Evolutionary conservation across 1,284 basidiomycete species (phyloP), one percentile per base, ranked within the genome.

Genomic region (Porogramme epimiltina): DNA sequence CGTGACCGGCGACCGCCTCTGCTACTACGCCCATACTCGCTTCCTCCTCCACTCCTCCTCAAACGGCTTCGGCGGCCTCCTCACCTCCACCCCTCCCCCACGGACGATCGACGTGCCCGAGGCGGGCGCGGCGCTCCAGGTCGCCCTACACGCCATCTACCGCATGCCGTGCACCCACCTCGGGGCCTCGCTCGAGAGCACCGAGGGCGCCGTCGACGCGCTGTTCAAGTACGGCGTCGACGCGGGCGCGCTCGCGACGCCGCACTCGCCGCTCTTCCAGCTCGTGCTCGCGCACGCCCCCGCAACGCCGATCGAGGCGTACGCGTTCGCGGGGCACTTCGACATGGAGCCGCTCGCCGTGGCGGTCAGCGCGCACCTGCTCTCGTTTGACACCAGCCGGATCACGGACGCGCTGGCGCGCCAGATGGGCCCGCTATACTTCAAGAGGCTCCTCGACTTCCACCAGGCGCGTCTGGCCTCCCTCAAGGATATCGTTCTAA

Each of bases 1-100:
- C 39, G 67, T 86, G 49, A 81, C 87, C 4, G 73, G 79, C 19
- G 87, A 89, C 62, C 76, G 75, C 10, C 84, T 89, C 38, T 85
- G 84, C 64, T 89, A 72, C 60, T 69, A 69, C 44, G 64, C 64
- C 24, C 69, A 72, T 53, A 52, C 62, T 1, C 53, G 62, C 18
- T 56, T 55, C 22, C 54, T 73, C 20, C 52, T 69, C 42, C 40
- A 46, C n/a, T 54, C 54, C 1, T 72, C 71, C 15, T 45, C 42
- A 33, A 72, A 71, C 43, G 58, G 49, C 4, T 73, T 73, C 54
- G 59, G 65, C 43, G 53, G 49, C 10, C 9, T 42, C 11, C 45
- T 55, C 13, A 4, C n/a, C 23, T 15, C 23, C 1, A 8, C 6
- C 28, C 28, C 28, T 6, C 9, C 16, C 3, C 13, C 22, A 3